Base-by-base conservation (phyloP, 805 yeast species). In the Debaryomyces prosopidis region DNA sequence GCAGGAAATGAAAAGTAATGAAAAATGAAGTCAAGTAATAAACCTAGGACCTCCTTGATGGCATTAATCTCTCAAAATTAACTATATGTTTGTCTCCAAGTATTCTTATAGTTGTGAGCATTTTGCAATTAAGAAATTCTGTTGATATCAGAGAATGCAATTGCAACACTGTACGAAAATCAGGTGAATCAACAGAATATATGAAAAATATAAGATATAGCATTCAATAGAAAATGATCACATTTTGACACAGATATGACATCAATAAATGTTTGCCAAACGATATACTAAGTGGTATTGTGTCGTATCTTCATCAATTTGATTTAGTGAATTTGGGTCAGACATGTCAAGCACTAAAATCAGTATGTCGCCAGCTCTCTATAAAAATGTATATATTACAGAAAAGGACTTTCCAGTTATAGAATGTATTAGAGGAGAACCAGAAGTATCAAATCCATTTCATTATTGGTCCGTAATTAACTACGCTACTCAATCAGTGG, bases 331-430 rank as follows among this genome's bases (percentile, higher is more conserved):
- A 28, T n/a, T 38, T 50, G 10, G 32, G 40, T 19, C 39, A 33
- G 8, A 41, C 48, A 11, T 50, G 52, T 36, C 33, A 37, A 17
- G 16, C 26, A 11, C 36, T 46, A 23, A 16, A 45, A 32, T 9
- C 10, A 4, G 14, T 48, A 9, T 42, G 44, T 23, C 38, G 19
- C 4, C 36, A 20, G 23, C 23, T 10, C 20, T 50, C 11, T 50
- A 50, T 36, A 18, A 38, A 11, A 43, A 37, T 26, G 44, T 50
- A 18, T 48, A 50, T 36, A 48, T 50, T 12, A 43, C 50, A 4
- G 46, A 36, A 7, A 37, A 40, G 9, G 20, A 33, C 11, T 26
- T 10, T 14, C 33, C 33, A n/a, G 5, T 30, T 12, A 30, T 30
- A 30, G 16, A 30, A 30, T 16, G 27, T n/a, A 19, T 15, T 8